A percentile compares a stretch with the other conserved stretches of the same genome.
Conservation (phyloP, 2,329 filamentous ascomycete genomes). For the Ophiostoma perfectum region DNA sequence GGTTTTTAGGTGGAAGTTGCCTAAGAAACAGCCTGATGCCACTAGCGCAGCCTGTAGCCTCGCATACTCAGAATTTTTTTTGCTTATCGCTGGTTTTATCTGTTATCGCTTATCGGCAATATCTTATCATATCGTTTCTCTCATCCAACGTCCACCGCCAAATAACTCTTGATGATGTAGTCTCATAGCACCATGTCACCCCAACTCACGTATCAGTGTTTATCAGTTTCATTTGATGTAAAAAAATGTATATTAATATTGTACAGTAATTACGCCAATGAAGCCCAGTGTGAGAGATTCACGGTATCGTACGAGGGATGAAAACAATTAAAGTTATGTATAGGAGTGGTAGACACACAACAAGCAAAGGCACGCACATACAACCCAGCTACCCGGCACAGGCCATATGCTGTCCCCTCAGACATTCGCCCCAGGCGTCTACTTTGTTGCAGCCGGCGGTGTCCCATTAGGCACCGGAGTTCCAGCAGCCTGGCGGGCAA, state of each 20-base stretch:
- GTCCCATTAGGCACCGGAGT: neutral
- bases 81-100: conserved; percentile 15
- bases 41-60: conserved; percentile 9
- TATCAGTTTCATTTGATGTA: neutral
- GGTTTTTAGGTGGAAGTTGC: neutral
- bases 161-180: neutral
- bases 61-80: conserved; percentile 16
- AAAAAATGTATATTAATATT: neutral
- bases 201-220: too few relatives aligned
- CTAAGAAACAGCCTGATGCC: neutral
- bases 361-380: too few relatives aligned
- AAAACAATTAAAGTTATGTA: neutral
- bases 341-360: neutral
- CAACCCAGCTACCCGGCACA: neutral
- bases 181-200: too few relatives aligned
- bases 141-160: neutral
- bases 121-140: conserved; percentile 19
- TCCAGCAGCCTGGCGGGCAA: conserved; percentile 21
- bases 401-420: too few relatives aligned
- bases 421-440: too few relatives aligned
- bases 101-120: conserved; percentile 19
- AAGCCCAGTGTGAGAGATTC: neutral
- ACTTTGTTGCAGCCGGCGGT: neutral
- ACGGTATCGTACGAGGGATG: neutral
- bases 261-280: neutral